Percentiles rank a stretch among this genome's conserved stretches.
Evolutionary conservation across 345 rosid genomes (phyloP).

Genomic region (Populus pruinosa): DNA sequence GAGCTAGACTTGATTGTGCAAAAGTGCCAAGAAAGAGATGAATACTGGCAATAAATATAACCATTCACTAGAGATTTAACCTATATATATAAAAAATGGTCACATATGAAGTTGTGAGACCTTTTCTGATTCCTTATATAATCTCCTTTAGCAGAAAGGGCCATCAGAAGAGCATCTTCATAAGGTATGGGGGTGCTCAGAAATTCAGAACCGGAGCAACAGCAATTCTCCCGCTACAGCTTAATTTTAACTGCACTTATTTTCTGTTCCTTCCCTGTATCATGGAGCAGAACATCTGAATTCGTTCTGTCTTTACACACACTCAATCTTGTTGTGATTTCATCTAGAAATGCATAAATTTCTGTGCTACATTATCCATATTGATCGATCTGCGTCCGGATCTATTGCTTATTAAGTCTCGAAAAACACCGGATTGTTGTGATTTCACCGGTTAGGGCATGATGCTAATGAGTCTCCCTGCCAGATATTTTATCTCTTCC

Average conservation of each 20-base stretch:
- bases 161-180: no score
- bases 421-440: no score
- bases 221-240: background rate
- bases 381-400: no score
- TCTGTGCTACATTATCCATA: no score
- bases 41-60: background rate
- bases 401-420: no score
- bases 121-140: background rate
- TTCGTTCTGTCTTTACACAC: background rate
- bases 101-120: background rate
- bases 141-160: background rate
- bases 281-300: background rate
- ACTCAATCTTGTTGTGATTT: no score
- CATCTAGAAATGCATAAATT: no score
- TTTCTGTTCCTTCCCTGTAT: background rate
- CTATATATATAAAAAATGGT: background rate
- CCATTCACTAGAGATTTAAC: background rate
- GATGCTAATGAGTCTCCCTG: no score
- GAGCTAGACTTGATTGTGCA: background rate
- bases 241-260: background rate
- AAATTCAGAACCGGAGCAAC: background rate
- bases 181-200: background rate
- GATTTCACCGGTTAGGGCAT: no score
- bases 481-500: no score
- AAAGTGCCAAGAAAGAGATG: background rate